These are phyloP conservation scores for Linnemannia hyalina DNA, from an alignment of 192 early-diverging fungal genomes.

Conservation along the genomic window DNA sequence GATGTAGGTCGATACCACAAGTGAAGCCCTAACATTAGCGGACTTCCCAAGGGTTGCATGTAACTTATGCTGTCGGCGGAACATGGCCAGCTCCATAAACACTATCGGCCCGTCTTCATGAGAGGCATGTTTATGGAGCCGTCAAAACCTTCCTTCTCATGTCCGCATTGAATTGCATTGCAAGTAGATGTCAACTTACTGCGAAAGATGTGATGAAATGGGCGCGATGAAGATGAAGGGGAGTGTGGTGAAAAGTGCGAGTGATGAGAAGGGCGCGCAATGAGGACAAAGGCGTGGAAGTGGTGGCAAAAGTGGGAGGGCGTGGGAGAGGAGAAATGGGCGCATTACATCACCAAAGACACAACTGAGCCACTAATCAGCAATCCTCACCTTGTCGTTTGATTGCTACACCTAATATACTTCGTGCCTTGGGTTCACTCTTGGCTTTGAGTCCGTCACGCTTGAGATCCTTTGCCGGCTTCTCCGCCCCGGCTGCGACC, in stretches of 20 bases:
- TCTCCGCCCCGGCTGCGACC: neutral
- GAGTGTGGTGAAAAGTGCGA: neutral
- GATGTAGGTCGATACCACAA: constrained; percentile 35
- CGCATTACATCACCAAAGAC: no score
- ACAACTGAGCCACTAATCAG: no score
- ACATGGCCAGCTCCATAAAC: constrained; percentile 25
- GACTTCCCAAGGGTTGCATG: constrained; percentile 30
- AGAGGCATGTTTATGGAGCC: constrained; percentile 29
- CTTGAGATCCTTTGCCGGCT: no score
- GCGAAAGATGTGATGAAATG: neutral
- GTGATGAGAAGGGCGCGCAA: neutral
- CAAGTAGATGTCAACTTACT: constrained; percentile 3
- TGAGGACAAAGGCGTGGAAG: no score
- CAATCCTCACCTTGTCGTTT: no score
- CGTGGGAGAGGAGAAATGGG: no score
- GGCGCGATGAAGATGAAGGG: neutral
- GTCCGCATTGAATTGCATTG: neutral
- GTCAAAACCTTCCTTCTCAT: constrained; percentile 19
- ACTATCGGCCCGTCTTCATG: constrained; percentile 12
- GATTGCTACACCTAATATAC: no score
- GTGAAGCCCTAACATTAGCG: constrained; percentile 25
- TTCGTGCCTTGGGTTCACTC: no score
- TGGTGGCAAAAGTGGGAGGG: no score
- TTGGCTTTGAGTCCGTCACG: no score
- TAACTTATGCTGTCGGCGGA: constrained; percentile 3